Base-by-base conservation (phyloP, 805 yeast species). In the Candida taoyuanica region DNA sequence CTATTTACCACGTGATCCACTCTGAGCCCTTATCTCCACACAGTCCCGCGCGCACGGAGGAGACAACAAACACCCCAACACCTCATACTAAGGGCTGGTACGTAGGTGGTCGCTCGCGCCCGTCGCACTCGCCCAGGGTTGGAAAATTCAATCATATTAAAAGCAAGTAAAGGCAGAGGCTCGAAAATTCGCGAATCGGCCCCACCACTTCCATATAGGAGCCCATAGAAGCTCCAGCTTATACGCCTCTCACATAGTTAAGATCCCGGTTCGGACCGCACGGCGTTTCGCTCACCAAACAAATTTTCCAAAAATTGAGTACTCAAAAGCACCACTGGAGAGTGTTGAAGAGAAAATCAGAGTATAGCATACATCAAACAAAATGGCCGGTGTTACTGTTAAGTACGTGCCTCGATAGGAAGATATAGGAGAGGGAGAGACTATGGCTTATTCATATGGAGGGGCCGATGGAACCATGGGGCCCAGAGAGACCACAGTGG, bases 311-410 rank as follows among this genome's bases (percentile, higher is more conserved):
- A 35, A 23, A 34, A 34, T 40, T 37, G 35, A 33, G 34, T 33
- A 35, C 34, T 19, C 35, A 26, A 44, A 47, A 47, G 46, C 28
- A 17, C 34, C 20, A 17, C n/a, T 14, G 35, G 19, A 32, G 53
- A 55, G 64, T 63, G 61, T n/a, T 7, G 31, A 27, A 24, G 19
- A 23, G 25, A 31, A n/a, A n/a, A n/a, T n/a, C n/a, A n/a, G n/a
- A n/a, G n/a, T n/a, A n/a, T n/a, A n/a, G n/a, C n/a, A n/a, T n/a
- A 33, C 39, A 43, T 40, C 29, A 33, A 37, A 40, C 53, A 53
- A 74, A 64, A 87, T 87, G 96, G 84, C 95, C 80, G 95, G 95
- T 85, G 89, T 82, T 81, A 81, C 96, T 77, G 96, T 87, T 72
- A 86, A 91, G 95, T 85, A 85, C 67, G 95, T 84, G 35, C 21